Percentiles rank a stretch among this genome's conserved stretches.
Conservation (phyloP, 2,329 filamentous ascomycete species). For the Trematosphaeria pertusa region DNA sequence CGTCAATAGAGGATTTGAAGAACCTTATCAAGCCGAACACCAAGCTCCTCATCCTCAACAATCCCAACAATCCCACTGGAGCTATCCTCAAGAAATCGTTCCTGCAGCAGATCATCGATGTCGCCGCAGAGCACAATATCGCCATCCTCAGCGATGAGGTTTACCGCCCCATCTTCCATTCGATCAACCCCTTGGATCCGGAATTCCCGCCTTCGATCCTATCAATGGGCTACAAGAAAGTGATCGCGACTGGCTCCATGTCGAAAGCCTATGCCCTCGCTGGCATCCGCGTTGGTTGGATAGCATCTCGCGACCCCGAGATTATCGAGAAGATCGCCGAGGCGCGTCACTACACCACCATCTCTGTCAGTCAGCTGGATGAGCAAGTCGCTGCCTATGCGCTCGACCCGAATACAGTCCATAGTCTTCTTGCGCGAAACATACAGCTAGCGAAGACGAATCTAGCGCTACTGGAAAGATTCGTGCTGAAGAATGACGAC, state of each 20-base stretch:
- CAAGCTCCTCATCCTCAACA: conserved; percentile 74
- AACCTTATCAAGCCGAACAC: conserved; percentile 71
- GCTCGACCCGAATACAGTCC: conserved; percentile 69
- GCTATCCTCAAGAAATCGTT: conserved; percentile 68
- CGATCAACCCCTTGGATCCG: conserved; percentile 60
- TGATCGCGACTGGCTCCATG: conserved; percentile 78
- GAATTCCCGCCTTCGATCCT: conserved; percentile 72
- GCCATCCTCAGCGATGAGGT: conserved; percentile 80
- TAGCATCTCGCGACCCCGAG: conserved; percentile 68
- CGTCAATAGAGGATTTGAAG: conserved; percentile 71
- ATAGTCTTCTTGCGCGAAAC: conserved; percentile 68
- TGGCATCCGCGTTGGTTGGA: conserved; percentile 83
- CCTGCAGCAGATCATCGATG: conserved; percentile 66
- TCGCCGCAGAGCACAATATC: conserved; percentile 69
- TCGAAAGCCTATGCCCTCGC: conserved; percentile 86
- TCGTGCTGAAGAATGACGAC: conserved; percentile 69
- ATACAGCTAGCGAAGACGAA: conserved; percentile 73
- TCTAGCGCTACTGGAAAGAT: conserved; percentile 68
- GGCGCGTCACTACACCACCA: conserved; percentile 83
- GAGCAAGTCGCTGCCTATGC: conserved; percentile 80
- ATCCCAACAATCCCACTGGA: conserved; percentile 85
- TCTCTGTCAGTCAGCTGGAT: conserved; percentile 83
- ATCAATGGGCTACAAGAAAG: conserved; percentile 73
- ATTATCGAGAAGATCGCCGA: conserved; percentile 70
- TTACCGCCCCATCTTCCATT: conserved; percentile 83